Conservation (phyloP, 2,329 filamentous ascomycete genomes). For the Rhexocercosporidium sp. region DNA sequence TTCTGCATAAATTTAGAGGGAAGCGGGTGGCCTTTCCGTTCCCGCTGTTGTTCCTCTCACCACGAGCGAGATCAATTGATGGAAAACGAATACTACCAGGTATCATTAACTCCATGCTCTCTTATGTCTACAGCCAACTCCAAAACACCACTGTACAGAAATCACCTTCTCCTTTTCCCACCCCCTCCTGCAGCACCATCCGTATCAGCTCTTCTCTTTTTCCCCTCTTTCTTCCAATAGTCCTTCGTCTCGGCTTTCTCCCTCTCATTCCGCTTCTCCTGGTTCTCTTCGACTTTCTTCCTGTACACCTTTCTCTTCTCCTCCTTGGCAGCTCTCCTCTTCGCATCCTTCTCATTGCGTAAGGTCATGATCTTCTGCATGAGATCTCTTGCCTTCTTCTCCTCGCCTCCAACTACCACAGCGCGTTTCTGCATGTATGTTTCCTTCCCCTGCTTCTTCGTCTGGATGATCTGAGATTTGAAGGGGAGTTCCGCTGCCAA, state of each 20-base stretch:
- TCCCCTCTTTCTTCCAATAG: constrained; percentile 90
- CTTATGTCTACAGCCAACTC: constrained; percentile 11
- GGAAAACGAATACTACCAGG: not conserved
- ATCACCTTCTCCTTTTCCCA: constrained; percentile 38
- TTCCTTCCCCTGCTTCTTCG: constrained; percentile 77
- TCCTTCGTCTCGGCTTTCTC: constrained; percentile 94
- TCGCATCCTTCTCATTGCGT: constrained; percentile 87
- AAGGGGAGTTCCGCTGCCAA: constrained; percentile 86
- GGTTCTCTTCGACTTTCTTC: constrained; percentile 80
- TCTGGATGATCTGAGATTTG: constrained; percentile 86
- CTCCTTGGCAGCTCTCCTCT: constrained; percentile 84
- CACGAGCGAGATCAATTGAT: not conserved
- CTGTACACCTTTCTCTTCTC: constrained; percentile 80
- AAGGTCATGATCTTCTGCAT: constrained; percentile 93
- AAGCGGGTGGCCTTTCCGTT: not conserved
- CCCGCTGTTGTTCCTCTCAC: no score
- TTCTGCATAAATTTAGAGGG: not conserved
- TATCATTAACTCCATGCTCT: constrained; percentile 17
- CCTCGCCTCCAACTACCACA: constrained; percentile 83
- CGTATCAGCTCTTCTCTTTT: constrained; percentile 68
- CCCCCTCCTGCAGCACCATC: constrained; percentile 55
- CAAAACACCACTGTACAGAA: constrained; percentile 12
- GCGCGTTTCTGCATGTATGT: constrained; percentile 97
- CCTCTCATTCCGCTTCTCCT: constrained; percentile 83
- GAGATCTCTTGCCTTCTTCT: constrained; percentile 85